These are phyloP conservation scores for Gracilaria gracilis DNA, from an alignment of 23 red algal species.

Conservation along the genomic window DNA sequence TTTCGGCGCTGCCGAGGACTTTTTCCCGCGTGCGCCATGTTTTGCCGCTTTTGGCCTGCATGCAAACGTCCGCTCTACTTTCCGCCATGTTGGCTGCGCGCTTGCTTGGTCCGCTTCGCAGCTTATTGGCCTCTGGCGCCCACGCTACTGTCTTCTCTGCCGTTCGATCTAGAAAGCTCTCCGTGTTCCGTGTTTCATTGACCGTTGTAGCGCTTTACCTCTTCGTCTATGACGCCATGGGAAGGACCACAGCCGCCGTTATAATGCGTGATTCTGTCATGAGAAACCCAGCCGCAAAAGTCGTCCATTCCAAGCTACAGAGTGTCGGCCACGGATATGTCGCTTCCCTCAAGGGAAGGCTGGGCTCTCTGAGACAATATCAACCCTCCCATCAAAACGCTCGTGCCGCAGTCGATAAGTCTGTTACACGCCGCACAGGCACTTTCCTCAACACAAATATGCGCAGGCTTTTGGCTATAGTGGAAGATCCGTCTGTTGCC, in stretches of 20 bases:
- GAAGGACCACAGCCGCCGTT: conserved; percentile 15
- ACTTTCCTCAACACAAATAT: conserved; percentile 19
- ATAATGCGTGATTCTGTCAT: conserved; percentile 31
- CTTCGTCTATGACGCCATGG: conserved; percentile 33
- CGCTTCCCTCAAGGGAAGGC: conserved; percentile 7
- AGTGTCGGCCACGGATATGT: conserved; percentile 8
- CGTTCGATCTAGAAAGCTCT: conserved; percentile 7
- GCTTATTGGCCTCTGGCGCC: conserved; percentile 11
- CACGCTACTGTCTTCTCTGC: conserved; percentile 13
- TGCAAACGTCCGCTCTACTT: conserved; percentile 16
- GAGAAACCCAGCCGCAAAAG: conserved; percentile 19
- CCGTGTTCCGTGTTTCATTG: conserved; percentile 3
- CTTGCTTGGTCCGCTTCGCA: conserved; percentile 31
- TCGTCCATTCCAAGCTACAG: conserved; percentile 17
- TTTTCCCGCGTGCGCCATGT: conserved; percentile 19
- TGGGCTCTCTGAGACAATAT: conserved; percentile 10
- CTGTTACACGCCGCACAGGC: not conserved
- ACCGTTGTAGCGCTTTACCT: conserved; percentile 10
- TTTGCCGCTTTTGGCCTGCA: not conserved
- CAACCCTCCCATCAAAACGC: not conserved
- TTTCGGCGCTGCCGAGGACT: conserved; percentile 16
- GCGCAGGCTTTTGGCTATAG: conserved; percentile 1
- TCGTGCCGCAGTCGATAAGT: not conserved
- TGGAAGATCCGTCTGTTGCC: not conserved
- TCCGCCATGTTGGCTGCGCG: conserved; percentile 6